phyloP scores from a whole-genome alignment of 805 yeast genomes.

The Candida odintsovae region DNA sequence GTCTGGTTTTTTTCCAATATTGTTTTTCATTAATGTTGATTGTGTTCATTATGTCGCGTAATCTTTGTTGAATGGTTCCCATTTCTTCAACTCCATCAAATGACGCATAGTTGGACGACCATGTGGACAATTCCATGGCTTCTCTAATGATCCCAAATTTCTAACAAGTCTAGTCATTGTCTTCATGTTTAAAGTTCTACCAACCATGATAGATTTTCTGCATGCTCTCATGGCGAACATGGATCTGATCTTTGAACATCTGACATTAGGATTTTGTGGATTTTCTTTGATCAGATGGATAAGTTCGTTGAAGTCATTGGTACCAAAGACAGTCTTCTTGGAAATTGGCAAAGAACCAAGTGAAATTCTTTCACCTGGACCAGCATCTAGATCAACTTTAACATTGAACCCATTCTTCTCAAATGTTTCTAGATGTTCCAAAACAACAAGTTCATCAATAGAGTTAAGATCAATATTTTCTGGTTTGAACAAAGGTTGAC shows the following conservation, averaged over 20 bases:
- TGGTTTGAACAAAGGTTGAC: slow-evolving; percentile 66
- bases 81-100: slow-evolving; percentile 52
- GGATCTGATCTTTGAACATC: slow-evolving; percentile 73
- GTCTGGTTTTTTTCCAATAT: neutral
- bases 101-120: slow-evolving; percentile 98
- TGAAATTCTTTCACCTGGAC: slow-evolving; percentile 51
- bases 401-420: slow-evolving; percentile 74
- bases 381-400: slow-evolving; percentile 39
- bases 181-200: slow-evolving; percentile 51
- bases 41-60: slow-evolving; percentile 23
- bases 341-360: slow-evolving; percentile 68
- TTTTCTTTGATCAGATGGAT: slow-evolving; percentile 58
- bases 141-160: slow-evolving; percentile 65
- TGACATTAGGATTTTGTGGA: slow-evolving; percentile 38
- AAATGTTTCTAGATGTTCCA: slow-evolving; percentile 54
- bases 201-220: slow-evolving; percentile 90
- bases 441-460: slow-evolving; percentile 69
- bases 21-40: neutral
- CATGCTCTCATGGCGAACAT: slow-evolving; percentile 97
- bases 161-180: slow-evolving; percentile 67
- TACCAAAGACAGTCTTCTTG: slow-evolving; percentile 60
- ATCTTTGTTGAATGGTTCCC: slow-evolving; percentile 41
- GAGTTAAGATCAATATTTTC: slow-evolving; percentile 57
- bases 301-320: slow-evolving; percentile 67
- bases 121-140: slow-evolving; percentile 95